Base-by-base conservation (phyloP, 345 rosid genomes). In the Dipteronia dyeriana region DNA sequence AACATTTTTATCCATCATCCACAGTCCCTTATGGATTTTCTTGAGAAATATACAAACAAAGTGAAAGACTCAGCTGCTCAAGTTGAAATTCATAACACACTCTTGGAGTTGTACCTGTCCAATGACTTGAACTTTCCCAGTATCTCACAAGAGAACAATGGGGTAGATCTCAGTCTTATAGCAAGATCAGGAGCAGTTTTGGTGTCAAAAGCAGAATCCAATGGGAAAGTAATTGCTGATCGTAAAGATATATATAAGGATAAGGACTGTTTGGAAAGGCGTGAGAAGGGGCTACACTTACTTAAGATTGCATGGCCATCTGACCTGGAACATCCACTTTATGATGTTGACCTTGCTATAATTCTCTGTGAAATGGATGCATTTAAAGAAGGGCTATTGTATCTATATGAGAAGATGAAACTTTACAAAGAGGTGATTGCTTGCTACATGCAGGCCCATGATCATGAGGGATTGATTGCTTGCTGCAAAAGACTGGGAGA, bases 51-150 rank as follows among this genome's bases (percentile, higher is more conserved):
- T 77, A 83, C 87, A 8, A 83, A 82, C 72, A 90, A 89, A 87
- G 97, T 94, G 71, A 92, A 92, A 84, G 99, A 96, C 75, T 92
- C 99, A n/a, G 97, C 98, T 79, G 97, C 98, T 77, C 99, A 96
- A 82, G 91, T 91, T 45, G 99, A 96, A 87, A 94, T 96, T 78
- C 90, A 96, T 73, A 96, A 92, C 75, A 94, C 99, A 31, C 94
- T 96, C 73, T 78, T 96, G 84, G 99, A 96, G 85, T 75, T 96
- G 76, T 94, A 94, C 85, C 83, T 94, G 84, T 96, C 98, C 75
- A 89, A 85, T 84, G 98, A 94, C 88, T 83, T 96, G 88, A 84
- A 90, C 88, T 94, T 94, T 75, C 97, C 95, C 65, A 90, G 92
- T 79, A 82, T 92, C 54, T 91, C 90, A 45, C 91, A 85, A 85